Conservation (phyloP, 2,329 filamentous ascomycete genomes). For the Emericellopsis atlantica region DNA sequence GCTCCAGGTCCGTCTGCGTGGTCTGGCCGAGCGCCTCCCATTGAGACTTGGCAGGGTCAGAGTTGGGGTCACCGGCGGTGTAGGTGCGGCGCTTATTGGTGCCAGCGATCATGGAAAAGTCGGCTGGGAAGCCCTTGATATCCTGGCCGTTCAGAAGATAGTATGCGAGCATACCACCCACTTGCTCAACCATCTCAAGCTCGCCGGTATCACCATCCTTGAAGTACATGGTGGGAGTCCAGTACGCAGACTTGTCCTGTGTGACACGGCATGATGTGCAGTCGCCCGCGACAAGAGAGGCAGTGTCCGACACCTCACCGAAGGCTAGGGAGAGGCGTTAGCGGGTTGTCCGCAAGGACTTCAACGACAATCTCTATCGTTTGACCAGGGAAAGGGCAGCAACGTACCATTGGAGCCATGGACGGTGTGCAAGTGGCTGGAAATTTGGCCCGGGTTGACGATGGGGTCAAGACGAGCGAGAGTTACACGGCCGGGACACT, state of each 20-base stretch:
- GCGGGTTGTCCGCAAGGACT: too few species aligned
- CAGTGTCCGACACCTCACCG: conserved; percentile 38
- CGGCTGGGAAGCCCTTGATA: conserved; percentile 60
- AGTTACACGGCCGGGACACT: conserved; percentile 60
- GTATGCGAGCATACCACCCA: conserved; percentile 77
- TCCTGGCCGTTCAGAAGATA: conserved; percentile 62
- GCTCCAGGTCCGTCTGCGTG: conserved; percentile 52
- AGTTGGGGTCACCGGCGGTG: conserved; percentile 51
- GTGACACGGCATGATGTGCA: conserved; percentile 75
- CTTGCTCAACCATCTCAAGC: conserved; percentile 57
- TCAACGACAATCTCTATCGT: too few species aligned
- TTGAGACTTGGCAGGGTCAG: conserved; percentile 51
- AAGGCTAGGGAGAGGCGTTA: conserved; percentile 40
- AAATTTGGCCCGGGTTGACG: conserved; percentile 44
- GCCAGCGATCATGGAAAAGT: conserved; percentile 76
- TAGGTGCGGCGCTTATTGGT: conserved; percentile 57
- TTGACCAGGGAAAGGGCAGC: not conserved
- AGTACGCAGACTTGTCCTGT: conserved; percentile 82
- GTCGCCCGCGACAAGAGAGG: conserved; percentile 43
- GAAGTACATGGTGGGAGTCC: conserved; percentile 73
- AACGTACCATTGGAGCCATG: conserved; percentile 65
- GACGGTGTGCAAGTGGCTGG: conserved; percentile 60
- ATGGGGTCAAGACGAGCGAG: conserved; percentile 68
- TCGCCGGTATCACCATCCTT: conserved; percentile 49
- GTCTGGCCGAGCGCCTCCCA: conserved; percentile 57